phyloP scores from a whole-genome alignment of 2,329 filamentous ascomycete genomes.

The Xylariales sp. region DNA sequence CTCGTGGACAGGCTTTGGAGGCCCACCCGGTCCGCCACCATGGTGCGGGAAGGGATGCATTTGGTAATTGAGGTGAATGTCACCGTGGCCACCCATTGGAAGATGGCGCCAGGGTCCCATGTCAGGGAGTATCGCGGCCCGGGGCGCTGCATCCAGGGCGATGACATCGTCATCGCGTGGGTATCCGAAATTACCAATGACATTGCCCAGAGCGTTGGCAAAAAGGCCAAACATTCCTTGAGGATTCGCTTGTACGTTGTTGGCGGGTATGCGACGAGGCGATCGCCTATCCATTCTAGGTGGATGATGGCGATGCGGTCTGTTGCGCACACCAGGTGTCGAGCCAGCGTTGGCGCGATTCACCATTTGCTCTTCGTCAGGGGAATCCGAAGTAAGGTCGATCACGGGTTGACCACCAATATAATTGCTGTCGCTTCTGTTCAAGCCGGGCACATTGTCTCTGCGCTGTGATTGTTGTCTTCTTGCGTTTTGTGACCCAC shows the following conservation, averaged over 20 bases:
- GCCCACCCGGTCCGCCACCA: background rate
- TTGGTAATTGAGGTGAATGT: conserved; percentile 23
- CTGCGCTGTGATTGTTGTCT: conserved; percentile 10
- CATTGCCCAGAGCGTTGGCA: background rate
- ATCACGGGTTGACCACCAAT: conserved; percentile 17
- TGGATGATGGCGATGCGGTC: conserved; percentile 3
- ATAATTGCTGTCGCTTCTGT: conserved; percentile 25
- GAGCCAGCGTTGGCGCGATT: background rate
- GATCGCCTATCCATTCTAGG: background rate
- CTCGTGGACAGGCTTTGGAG: conserved; percentile 49
- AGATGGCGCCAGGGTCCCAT: too few species aligned
- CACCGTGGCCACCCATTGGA: background rate
- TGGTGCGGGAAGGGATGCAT: conserved; percentile 16
- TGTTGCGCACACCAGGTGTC: conserved; percentile 1
- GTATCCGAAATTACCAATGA: conserved; percentile 11
- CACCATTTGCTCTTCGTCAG: too few species aligned
- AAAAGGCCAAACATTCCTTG: background rate
- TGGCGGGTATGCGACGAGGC: background rate
- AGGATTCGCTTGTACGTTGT: background rate
- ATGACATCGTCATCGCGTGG: conserved; percentile 19
- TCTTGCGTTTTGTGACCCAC: conserved; percentile 9
- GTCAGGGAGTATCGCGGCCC: background rate
- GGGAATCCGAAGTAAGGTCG: conserved; percentile 24
- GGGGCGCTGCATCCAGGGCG: conserved; percentile 13
- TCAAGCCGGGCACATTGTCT: conserved; percentile 19